A percentile compares a stretch with the other conserved stretches of the same genome.
Conservation (phyloP, 495 filamentous ascomycete genomes). For the Talaromyces proteolyticus region DNA sequence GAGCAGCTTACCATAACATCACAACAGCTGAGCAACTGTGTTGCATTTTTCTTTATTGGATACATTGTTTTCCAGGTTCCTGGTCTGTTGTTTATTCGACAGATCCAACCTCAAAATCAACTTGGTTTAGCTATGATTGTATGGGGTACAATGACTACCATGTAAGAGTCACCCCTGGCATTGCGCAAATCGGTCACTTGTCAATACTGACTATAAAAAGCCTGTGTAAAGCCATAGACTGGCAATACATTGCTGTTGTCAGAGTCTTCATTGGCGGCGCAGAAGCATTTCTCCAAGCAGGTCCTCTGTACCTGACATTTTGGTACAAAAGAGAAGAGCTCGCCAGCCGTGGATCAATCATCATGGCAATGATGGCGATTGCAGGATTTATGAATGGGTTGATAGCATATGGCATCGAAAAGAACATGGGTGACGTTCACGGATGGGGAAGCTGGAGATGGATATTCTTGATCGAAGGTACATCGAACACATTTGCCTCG, state of each 20-base stretch:
- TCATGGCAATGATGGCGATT: slow-evolving; percentile 34
- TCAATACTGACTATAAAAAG: neutral
- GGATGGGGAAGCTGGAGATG: slow-evolving; percentile 75
- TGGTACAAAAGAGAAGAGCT: slow-evolving; percentile 49
- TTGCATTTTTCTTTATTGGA: neutral
- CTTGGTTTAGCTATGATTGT: neutral
- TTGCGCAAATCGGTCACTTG: no score
- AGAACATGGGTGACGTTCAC: slow-evolving; percentile 22
- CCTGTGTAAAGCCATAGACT: neutral
- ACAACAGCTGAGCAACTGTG: neutral
- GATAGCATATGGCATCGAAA: slow-evolving; percentile 27
- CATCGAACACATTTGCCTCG: slow-evolving; percentile 8
- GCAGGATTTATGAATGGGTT: slow-evolving; percentile 41
- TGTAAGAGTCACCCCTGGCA: neutral
- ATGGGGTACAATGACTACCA: neutral
- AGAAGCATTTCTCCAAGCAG: slow-evolving; percentile 27
- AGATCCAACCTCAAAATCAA: neutral
- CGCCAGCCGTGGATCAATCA: slow-evolving; percentile 34
- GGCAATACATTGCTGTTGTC: neutral
- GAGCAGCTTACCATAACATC: neutral
- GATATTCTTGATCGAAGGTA: slow-evolving; percentile 56
- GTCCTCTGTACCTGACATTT: slow-evolving; percentile 49
- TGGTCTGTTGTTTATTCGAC: neutral
- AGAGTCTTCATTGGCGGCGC: neutral
- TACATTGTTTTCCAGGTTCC: neutral